phyloP scores from a whole-genome alignment of 1,284 basidiomycete species.

The Papiliotrema nemorosa region DNA sequence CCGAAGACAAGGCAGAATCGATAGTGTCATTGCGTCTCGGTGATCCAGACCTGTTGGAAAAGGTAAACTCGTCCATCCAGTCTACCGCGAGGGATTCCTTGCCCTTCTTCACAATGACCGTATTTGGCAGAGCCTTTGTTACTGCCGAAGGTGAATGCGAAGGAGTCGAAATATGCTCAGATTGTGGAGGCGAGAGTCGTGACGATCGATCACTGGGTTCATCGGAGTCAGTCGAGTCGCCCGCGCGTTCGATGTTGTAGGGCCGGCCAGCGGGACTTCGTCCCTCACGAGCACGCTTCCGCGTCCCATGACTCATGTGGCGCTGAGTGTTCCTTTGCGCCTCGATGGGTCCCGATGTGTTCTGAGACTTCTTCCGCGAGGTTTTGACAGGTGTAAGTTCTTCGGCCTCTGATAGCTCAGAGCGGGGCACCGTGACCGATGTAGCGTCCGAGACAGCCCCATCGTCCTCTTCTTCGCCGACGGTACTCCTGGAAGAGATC shows the following conservation, averaged over 20 bases:
- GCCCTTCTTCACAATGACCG: not conserved
- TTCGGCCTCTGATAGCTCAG: conserved; percentile 17
- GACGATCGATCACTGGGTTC: not conserved
- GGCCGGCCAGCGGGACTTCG: too few relatives aligned
- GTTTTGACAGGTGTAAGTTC: conserved; percentile 7
- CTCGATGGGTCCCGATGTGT: too few relatives aligned
- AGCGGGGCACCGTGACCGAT: conserved; percentile 28
- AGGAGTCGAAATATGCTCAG: not conserved
- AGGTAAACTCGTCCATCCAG: too few relatives aligned
- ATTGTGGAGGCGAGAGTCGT: not conserved
- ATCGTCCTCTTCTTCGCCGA: conserved; percentile 2
- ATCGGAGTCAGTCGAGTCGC: not conserved
- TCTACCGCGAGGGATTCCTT: too few relatives aligned
- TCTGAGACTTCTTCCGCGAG: not conserved
- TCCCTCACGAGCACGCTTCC: not conserved
- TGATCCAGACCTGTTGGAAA: too few relatives aligned
- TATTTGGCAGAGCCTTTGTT: too few relatives aligned
- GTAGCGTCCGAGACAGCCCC: conserved; percentile 37
- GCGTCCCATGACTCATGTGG: too few relatives aligned
- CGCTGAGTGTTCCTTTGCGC: too few relatives aligned
- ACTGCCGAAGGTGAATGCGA: not conserved
- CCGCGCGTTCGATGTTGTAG: not conserved
- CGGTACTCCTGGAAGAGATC: not conserved
- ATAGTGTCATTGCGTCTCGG: not conserved
- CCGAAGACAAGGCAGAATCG: too few relatives aligned